A percentile compares a stretch with the other conserved stretches of the same genome.
phyloP scores from a whole-genome alignment of 2,329 filamentous ascomycete genomes.

The Pyricularia sp. region DNA sequence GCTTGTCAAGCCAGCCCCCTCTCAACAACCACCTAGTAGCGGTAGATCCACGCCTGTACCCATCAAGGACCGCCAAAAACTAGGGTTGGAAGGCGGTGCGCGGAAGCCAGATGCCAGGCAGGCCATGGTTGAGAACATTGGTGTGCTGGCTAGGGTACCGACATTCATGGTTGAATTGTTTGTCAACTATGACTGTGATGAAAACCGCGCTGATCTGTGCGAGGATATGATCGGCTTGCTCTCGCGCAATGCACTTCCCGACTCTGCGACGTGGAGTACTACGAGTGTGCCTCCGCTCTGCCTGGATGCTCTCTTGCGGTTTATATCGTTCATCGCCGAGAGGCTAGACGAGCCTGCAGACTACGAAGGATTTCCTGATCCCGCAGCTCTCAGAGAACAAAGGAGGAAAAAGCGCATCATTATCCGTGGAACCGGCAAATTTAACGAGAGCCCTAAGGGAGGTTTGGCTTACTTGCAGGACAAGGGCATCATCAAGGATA shows the following conservation, averaged over 20 bases:
- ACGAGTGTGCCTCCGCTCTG: slow-evolving; percentile 94
- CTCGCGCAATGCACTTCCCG: slow-evolving; percentile 86
- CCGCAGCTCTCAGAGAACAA: slow-evolving; percentile 52
- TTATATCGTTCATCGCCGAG: slow-evolving; percentile 83
- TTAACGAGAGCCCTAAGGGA: slow-evolving; percentile 87
- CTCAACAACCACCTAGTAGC: slow-evolving; percentile 49
- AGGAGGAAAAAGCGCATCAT: slow-evolving; percentile 76
- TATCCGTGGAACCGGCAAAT: slow-evolving; percentile 75
- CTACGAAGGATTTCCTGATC: slow-evolving; percentile 53
- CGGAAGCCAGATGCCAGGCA: slow-evolving; percentile 91
- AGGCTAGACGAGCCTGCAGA: slow-evolving; percentile 59
- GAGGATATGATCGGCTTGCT: slow-evolving; percentile 90
- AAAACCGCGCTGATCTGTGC: slow-evolving; percentile 80
- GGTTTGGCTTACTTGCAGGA: slow-evolving; percentile 77
- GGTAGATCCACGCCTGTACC: slow-evolving; percentile 82
- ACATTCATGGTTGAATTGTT: slow-evolving; percentile 93
- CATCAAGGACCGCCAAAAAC: slow-evolving; percentile 80
- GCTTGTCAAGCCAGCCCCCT: slow-evolving; percentile 63
- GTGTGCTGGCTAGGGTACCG: slow-evolving; percentile 81
- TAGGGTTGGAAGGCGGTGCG: slow-evolving; percentile 82
- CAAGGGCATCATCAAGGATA: slow-evolving; percentile 71
- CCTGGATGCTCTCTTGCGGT: slow-evolving; percentile 79
- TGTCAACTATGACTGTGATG: slow-evolving; percentile 95
- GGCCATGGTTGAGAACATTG: slow-evolving; percentile 95
- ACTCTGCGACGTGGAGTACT: slow-evolving; percentile 97